A percentile compares a stretch with the other conserved stretches of the same genome.
phyloP scores from a whole-genome alignment of 2,329 filamentous ascomycete species.

The Phyllosticta paracitricarpa region DNA sequence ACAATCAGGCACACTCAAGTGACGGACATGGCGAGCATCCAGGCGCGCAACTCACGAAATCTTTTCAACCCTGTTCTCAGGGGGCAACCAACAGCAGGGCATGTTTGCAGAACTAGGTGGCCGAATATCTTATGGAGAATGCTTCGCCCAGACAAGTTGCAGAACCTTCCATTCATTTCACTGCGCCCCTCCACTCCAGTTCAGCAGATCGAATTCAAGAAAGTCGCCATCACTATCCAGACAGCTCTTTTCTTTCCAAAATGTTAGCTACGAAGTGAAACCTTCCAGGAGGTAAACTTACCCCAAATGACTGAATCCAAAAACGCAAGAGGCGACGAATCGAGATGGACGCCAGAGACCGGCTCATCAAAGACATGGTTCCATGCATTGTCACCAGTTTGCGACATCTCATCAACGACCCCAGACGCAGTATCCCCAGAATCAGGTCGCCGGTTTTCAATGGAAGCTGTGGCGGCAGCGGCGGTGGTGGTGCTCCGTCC shows the following conservation, averaged over 20 bases:
- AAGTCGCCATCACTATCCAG: background rate
- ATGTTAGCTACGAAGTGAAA: background rate
- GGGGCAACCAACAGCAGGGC: too few species aligned
- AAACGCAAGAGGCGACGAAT: background rate
- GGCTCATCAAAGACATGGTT: background rate
- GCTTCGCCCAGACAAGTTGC: too few species aligned
- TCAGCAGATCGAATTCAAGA: background rate
- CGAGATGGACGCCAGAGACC: background rate
- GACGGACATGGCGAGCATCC: too few species aligned
- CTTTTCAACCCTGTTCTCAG: too few species aligned
- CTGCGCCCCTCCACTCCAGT: background rate
- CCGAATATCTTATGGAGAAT: too few species aligned
- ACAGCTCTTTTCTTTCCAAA: background rate
- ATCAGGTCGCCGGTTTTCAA: background rate
- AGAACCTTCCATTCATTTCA: background rate
- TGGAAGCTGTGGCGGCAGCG: background rate
- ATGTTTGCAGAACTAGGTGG: too few species aligned
- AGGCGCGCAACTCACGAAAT: too few species aligned
- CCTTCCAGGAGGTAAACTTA: background rate
- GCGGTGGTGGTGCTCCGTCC: background rate
- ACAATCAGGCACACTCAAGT: too few species aligned
- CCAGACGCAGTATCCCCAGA: background rate
- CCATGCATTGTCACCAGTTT: background rate
- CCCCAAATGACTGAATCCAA: slow-evolving; percentile 8
- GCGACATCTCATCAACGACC: background rate